Conservation (phyloP, 257 asterid species). For the Scutellaria galericulata region DNA sequence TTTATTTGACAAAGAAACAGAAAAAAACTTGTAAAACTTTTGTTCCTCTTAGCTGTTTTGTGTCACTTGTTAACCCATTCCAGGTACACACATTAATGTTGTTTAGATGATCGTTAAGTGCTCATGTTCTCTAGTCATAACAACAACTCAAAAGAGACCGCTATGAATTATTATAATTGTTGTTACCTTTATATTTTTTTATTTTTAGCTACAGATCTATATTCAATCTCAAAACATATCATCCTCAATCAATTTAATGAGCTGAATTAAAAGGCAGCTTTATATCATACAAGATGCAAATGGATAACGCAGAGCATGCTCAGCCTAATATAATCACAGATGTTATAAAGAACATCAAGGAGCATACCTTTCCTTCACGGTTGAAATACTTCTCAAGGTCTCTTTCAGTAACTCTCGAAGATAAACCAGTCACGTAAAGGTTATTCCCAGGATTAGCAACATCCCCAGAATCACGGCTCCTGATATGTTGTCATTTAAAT, state of each 20-base stretch:
- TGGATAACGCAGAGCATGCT: background rate
- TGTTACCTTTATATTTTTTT: background rate
- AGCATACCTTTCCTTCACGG: conserved; percentile 36
- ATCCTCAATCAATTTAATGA: background rate
- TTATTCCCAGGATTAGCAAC: conserved; percentile 33
- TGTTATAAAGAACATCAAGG: background rate
- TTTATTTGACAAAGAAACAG: background rate
- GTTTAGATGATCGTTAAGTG: background rate
- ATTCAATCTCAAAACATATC: background rate
- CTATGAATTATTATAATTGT: background rate
- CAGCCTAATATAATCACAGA: background rate
- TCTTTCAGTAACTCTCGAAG: conserved; percentile 36
- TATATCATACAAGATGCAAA: background rate
- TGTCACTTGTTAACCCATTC: background rate
- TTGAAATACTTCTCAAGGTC: conserved; percentile 33
- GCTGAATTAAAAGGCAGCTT: conserved; percentile 12
- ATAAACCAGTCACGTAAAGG: conserved; percentile 39
- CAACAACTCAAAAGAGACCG: background rate
- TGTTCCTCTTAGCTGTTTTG: background rate
- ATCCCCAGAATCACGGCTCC: conserved; percentile 39
- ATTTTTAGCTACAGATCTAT: background rate
- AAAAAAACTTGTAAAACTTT: conserved; percentile 7
- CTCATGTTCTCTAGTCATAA: background rate
- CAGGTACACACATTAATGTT: background rate
- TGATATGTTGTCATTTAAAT: background rate